Evolutionary conservation across 140 eudicot genomes (phyloP), one percentile per base, ranked within the genome.

Genomic region (Ambrosia hybrid): DNA sequence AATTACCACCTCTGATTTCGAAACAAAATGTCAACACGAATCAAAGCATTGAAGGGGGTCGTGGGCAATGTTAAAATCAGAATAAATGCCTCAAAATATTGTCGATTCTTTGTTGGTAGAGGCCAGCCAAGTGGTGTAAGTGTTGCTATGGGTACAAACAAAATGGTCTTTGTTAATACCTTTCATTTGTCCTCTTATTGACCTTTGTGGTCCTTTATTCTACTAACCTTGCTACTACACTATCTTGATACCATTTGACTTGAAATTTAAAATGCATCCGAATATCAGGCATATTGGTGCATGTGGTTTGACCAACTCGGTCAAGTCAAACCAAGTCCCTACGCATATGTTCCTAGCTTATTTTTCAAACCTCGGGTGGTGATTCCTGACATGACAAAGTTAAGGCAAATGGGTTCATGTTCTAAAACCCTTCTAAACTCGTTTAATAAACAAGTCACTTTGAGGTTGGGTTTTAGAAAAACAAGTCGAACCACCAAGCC

Each of bases 151-250:
- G 12, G 9, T 63, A 62, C 80, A 68, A 72, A 72, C 73, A 78
- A 71, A 78, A 78, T 41, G 13, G 60, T 72, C 48, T 65, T 64
- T 78, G 49, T 72, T 78, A 26, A n/a, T 72, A 65, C 69, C 61
- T 66, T 30, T 49, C n/a, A 21, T 59, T 76, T 71, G 67, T 52
- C 68, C 78, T 78, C 63, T 55, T 26, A 52, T 30, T 72, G 49
- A 65, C 59, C 37, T 48, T 2, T 78, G 78, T 78, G 82, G 82
- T 72, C 78, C 74, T 72, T 41, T 72, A 65, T 45, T 78, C 68
- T 72, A 64, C 66, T 78, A 33, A 55, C 16, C 72, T 64, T 59
- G 39, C 71, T 2, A 70, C 81, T 37, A 63, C 77, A 63, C 68
- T 78, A 64, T 57, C 65, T 71, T 57, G 61, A 78, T 78, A 55